Base-by-base conservation (phyloP, 2,329 filamentous ascomycete genomes). In the Pseudogymnoascus sp. region DNA sequence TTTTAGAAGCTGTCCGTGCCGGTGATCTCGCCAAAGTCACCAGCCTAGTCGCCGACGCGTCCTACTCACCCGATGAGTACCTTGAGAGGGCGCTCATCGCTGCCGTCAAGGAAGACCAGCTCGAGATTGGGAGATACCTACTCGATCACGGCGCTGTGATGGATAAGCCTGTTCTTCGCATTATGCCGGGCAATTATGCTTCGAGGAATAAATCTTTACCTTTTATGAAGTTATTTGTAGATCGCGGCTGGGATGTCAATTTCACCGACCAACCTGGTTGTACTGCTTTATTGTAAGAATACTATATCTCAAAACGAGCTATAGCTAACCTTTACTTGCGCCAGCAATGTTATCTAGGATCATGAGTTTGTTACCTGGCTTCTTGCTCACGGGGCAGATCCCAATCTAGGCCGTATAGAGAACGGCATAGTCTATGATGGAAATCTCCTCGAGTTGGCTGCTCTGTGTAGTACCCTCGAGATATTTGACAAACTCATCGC, bases 281-380 rank as follows among this genome's bases (percentile, higher is more conserved):
- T 50, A 50, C 42, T 50, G 42, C 42, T 50, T 50, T 50, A 50
- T 50, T 50, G 16, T 25, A 50, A 50, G 42, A 8, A 50, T 50
- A 50, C 42, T 14, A 16, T 37, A 50, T 50, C 16, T 50, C 5
- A 50, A 1, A 50, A 50, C 42, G 42, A 37, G 6, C 6, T 50
- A 50, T n/a, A 50, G 42, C 42, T 50, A 7, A 50, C 42, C 42
- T 5, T 21, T 28, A 50, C 10, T 35, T 12, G 11, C 11, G 5
- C 14, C 2, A 50, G 42, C 5, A 4, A 50, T 21, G 16, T 50
- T 21, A 50, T 50, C 7, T 5, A 18, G n/a, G 37, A 40, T 53
- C 8, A 21, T 5, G 21, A 53, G 11, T 4, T 4, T 12, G 47
- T 53, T 11, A 28, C 21, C 1, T 53, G 11, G 47, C 47, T 53